Evolutionary conservation across 2,329 filamentous ascomycete species (phyloP).

Genomic region (Anisogramma anomala): DNA sequence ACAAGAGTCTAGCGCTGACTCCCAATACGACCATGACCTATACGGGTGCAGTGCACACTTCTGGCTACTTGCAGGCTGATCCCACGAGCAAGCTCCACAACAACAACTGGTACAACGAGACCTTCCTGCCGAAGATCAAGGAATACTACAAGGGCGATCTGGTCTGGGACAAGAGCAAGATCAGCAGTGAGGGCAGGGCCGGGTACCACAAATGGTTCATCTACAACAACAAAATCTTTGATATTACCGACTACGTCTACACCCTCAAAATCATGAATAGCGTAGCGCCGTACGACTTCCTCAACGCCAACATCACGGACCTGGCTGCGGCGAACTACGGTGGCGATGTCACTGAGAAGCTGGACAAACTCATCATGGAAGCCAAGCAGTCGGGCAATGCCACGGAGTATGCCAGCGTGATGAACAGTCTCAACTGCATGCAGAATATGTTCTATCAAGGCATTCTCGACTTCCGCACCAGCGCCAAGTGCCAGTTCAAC

Average conservation of each 20-base stretch:
- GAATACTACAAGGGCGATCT: slow-evolving; percentile 81
- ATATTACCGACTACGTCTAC: slow-evolving; percentile 84
- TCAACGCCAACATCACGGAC: slow-evolving; percentile 55
- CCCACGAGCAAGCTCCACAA: slow-evolving; percentile 46
- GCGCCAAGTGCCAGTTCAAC: slow-evolving; percentile 69
- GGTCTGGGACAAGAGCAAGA: slow-evolving; percentile 51
- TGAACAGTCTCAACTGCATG: slow-evolving; percentile 67
- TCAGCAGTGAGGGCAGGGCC: slow-evolving; percentile 55
- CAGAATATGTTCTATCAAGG: slow-evolving; percentile 75
- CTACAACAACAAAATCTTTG: slow-evolving; percentile 66
- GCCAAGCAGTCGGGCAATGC: slow-evolving; percentile 32
- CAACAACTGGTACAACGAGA: slow-evolving; percentile 63
- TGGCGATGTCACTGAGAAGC: slow-evolving; percentile 59
- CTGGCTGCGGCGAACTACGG: slow-evolving; percentile 67
- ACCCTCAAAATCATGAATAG: slow-evolving; percentile 52
- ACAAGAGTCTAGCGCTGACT: slow-evolving; percentile 42
- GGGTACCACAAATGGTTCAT: slow-evolving; percentile 68
- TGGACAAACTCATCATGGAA: slow-evolving; percentile 42
- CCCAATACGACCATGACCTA: slow-evolving; percentile 53
- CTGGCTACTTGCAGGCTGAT: slow-evolving; percentile 50
- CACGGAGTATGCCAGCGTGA: slow-evolving; percentile 38
- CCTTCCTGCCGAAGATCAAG: slow-evolving; percentile 68
- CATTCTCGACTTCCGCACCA: slow-evolving; percentile 70
- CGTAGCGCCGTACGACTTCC: slow-evolving; percentile 51
- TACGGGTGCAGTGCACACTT: slow-evolving; percentile 53